These are phyloP conservation scores for Leccinum huronense DNA, from an alignment of 1,284 basidiomycete genomes.

Conservation along the genomic window DNA sequence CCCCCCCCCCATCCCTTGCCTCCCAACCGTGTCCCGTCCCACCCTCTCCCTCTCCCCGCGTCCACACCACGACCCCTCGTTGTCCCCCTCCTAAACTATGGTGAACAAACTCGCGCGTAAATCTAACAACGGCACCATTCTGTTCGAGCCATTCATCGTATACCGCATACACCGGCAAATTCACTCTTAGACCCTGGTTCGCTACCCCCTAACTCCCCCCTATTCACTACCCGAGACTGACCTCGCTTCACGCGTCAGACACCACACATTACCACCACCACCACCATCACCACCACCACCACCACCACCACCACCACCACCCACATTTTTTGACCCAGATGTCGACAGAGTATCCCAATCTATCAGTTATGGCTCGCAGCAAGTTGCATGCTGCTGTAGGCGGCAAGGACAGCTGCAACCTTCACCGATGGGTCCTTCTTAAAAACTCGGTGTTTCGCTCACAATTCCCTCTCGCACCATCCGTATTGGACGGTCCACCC, in stretches of 20 bases:
- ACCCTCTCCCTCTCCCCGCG: constrained; percentile 11
- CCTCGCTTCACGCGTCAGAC: constrained; percentile 22
- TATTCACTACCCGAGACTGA: constrained; percentile 4
- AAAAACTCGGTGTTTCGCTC: constrained; percentile 74
- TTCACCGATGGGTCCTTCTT: constrained; percentile 81
- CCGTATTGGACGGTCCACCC: constrained; percentile 32
- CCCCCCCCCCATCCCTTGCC: constrained; percentile 17
- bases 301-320: background rate
- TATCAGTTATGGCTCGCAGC: constrained; percentile 65
- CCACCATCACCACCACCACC: background rate
- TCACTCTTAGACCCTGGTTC: constrained; percentile 19
- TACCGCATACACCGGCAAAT: constrained; percentile 73
- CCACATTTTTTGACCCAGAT: constrained; percentile 34
- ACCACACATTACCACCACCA: constrained; percentile 9
- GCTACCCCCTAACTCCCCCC: background rate
- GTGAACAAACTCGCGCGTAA: constrained; percentile 75
- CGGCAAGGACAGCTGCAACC: constrained; percentile 64
- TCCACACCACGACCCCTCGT: constrained; percentile 39
- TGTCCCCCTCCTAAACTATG: constrained; percentile 57
- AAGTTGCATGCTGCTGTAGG: constrained; percentile 66
- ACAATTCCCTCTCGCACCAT: constrained; percentile 38
- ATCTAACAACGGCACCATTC: constrained; percentile 78
- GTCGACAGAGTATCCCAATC: constrained; percentile 47
- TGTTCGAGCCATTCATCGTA: constrained; percentile 82
- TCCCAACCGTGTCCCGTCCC: constrained; percentile 25